These are phyloP conservation scores for Panaeolus cyanescens DNA, from an alignment of 768 basidiomycete genomes.

Conservation along the genomic window DNA sequence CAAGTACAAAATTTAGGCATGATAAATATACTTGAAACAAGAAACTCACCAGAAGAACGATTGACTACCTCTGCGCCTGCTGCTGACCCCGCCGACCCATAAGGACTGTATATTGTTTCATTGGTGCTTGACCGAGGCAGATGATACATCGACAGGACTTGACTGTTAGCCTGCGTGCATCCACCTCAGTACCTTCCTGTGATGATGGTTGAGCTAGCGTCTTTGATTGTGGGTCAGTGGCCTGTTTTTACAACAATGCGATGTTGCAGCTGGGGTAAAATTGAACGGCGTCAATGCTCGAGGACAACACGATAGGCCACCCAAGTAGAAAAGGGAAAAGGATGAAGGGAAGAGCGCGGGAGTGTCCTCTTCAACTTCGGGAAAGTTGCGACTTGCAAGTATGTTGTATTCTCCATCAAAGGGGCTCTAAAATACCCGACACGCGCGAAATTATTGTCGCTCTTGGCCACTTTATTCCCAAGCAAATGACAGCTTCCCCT, in stretches of 20 bases:
- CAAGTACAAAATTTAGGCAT: slow-evolving; percentile 3
- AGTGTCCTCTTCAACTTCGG: not conserved
- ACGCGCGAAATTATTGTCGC: not conserved
- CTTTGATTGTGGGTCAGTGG: too few relatives aligned
- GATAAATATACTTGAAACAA: not conserved
- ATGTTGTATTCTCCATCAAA: not conserved
- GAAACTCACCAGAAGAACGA: slow-evolving; percentile 29
- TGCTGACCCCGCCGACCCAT: slow-evolving; percentile 19
- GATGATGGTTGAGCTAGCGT: not conserved
- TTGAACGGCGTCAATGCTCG: not conserved
- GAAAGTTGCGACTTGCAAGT: not conserved
- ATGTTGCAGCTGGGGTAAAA: not conserved
- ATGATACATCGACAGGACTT: slow-evolving; percentile 18
- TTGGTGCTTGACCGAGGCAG: slow-evolving; percentile 8
- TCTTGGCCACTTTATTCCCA: not conserved
- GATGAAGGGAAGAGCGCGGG: not conserved
- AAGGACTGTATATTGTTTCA: slow-evolving; percentile 24
- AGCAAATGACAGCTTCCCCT: not conserved
- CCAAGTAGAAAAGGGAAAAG: not conserved
- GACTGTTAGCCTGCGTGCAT: not conserved
- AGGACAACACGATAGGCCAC: not conserved
- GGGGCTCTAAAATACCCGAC: not conserved
- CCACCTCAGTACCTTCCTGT: slow-evolving; percentile 1
- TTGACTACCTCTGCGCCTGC: slow-evolving; percentile 32
- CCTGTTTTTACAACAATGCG: too few relatives aligned